Evolutionary conservation across 2,329 filamentous ascomycete genomes (phyloP).

Genomic region (Diaporthe sp.): DNA sequence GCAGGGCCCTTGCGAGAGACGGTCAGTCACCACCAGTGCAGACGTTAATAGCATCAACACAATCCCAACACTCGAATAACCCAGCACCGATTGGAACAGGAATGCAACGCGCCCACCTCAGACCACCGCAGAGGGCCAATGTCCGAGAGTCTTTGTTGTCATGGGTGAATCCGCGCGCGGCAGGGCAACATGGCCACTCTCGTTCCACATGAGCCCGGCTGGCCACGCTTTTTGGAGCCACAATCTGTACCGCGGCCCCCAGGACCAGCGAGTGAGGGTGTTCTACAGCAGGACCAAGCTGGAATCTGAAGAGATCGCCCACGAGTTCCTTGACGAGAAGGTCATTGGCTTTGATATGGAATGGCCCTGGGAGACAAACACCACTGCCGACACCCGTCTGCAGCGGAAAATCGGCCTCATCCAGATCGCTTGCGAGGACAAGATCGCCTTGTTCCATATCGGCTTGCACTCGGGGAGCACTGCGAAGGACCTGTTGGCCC

Average conservation of each 20-base stretch:
- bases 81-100: background rate
- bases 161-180: background rate
- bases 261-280: slow-evolving; percentile 66
- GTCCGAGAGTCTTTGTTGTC: background rate
- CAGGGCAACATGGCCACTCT: slow-evolving; percentile 38
- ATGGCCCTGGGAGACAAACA: slow-evolving; percentile 70
- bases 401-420: slow-evolving; percentile 83
- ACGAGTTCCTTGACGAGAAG: slow-evolving; percentile 74
- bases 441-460: slow-evolving; percentile 85
- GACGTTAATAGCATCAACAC: background rate
- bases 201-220: slow-evolving; percentile 33
- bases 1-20: background rate
- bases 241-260: slow-evolving; percentile 69
- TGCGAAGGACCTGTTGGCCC: slow-evolving; percentile 70
- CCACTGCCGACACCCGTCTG: slow-evolving; percentile 51
- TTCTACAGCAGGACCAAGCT: slow-evolving; percentile 80
- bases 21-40: too few relatives aligned
- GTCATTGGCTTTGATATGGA: slow-evolving; percentile 92
- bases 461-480: slow-evolving; percentile 62
- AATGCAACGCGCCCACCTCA: background rate
- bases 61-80: background rate
- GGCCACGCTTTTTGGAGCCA: slow-evolving; percentile 71
- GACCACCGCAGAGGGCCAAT: background rate
- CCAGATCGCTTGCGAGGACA: slow-evolving; percentile 81
- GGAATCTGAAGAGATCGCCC: slow-evolving; percentile 74